phyloP scores from a whole-genome alignment of 2,329 filamentous ascomycete genomes.

The Beauveria bassiana region DNA sequence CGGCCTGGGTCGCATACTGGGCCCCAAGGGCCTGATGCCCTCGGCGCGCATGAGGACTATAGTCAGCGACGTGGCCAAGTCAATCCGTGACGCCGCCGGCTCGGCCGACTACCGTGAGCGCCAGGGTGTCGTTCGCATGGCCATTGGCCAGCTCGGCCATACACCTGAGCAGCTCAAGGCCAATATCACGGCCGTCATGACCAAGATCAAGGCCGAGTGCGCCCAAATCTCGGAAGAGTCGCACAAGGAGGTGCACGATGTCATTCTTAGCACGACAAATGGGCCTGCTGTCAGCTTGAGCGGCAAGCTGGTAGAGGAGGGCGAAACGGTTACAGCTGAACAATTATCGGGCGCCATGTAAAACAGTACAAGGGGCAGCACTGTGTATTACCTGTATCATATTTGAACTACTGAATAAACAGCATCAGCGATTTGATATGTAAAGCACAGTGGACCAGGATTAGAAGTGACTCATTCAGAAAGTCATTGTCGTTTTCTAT shows the following conservation, averaged over 20 bases:
- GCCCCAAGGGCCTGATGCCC: conserved; percentile 89
- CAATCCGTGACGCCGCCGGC: conserved; percentile 75
- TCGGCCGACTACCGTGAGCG: conserved; percentile 83
- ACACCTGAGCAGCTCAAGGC: conserved; percentile 77
- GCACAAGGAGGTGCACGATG: conserved; percentile 43
- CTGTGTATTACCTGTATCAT: conserved; percentile 10
- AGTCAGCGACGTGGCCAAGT: conserved; percentile 66
- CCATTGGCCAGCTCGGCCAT: conserved; percentile 86
- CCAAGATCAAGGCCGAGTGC: conserved; percentile 71
- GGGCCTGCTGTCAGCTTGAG: conserved; percentile 81
- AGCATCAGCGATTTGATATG: conserved; percentile 14
- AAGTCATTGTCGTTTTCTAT: conserved; percentile 23
- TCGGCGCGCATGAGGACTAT: conserved; percentile 82
- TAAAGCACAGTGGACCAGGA: not conserved
- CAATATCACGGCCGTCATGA: conserved; percentile 75
- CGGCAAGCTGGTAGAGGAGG: conserved; percentile 62
- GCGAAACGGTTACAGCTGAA: conserved; percentile 46
- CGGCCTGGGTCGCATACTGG: conserved; percentile 70
- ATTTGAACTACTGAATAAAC: conserved; percentile 13
- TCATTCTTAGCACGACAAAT: conserved; percentile 80
- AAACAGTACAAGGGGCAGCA: conserved; percentile 16
- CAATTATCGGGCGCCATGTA: conserved; percentile 49
- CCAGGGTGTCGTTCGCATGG: conserved; percentile 74
- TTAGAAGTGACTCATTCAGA: conserved; percentile 16
- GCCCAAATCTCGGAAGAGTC: conserved; percentile 53